Base-by-base conservation (phyloP, 306 rosid species). In the Quercus robur region DNA sequence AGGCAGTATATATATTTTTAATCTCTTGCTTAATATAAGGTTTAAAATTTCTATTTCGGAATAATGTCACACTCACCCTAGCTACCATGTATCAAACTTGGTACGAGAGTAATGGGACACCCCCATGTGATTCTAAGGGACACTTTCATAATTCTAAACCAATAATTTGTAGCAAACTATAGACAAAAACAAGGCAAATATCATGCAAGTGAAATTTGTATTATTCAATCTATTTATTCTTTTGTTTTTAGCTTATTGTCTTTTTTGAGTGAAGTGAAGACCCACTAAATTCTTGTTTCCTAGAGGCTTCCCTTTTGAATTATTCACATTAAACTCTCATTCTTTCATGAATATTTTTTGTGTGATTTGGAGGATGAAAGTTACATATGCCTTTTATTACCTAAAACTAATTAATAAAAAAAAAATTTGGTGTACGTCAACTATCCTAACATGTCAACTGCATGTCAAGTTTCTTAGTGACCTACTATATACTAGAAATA, bases 101-200 rank as follows among this genome's bases (percentile, higher is more conserved):
- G 44, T 71, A 77, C 76, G 70, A 72, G 72, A 71, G 72, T 30
- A 56, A 8, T 7, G 11, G 85, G 92, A 88, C 97, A 89, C 31
- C 87, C 92, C 92, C 97, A 91, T 91, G 97, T 91, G 97, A 82
- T 71, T 74, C 78, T 33, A 73, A 80, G 79, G 49, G 71, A 57
- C 78, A 56, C 75, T 49, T 73, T 69, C 44, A 68, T 75, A 49
- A 82, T 85, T 84, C 78, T 70, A 73, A 23, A 74, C 80, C 86
- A 82, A 82, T 84, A 81, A 89, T 85, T 78, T 76, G 77, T 68
- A 14, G 41, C 74, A 56, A 59, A 70, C 78, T 83, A 81, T 71
- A 82, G 54, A 49, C 54, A 49, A 49, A 49, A 49, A 49, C 54
- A 49, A 49, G 54, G 54, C 4, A 33, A 21, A 12, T 17, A 54